phyloP scores from a whole-genome alignment of 805 yeast genomes.

The Nakazawaea pomicola region DNA sequence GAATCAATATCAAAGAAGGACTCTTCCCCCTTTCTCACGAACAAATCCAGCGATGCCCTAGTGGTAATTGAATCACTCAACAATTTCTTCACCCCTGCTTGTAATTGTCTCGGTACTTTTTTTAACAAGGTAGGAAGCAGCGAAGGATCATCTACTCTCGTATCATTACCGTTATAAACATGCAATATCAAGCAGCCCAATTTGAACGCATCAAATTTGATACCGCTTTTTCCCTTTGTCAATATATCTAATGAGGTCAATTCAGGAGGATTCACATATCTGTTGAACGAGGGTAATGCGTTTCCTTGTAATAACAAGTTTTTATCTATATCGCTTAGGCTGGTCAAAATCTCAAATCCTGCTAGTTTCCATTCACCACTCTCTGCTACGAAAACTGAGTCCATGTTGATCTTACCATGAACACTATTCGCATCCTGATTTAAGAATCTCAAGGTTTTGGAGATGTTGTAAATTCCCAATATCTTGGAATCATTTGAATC shows the following conservation, averaged over 20 bases:
- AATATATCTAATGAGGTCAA: constrained; percentile 5
- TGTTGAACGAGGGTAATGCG: constrained; percentile 21
- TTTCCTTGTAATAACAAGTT: constrained; percentile 25
- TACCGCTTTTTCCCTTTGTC: constrained; percentile 25
- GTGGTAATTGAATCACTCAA: constrained; percentile 31
- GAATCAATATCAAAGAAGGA: constrained; percentile 40
- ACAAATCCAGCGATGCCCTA: constrained; percentile 33
- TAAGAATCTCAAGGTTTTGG: constrained; percentile 50
- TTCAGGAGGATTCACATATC: constrained; percentile 41
- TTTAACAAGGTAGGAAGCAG: not conserved
- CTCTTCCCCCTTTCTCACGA: constrained; percentile 27
- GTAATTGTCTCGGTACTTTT: constrained; percentile 12
- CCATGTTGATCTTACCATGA: constrained; percentile 56
- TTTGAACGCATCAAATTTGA: constrained; percentile 59
- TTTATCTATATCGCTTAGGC: constrained; percentile 41
- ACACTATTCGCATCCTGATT: constrained; percentile 53
- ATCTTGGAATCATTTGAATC: constrained; percentile 29
- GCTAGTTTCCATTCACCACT: constrained; percentile 81
- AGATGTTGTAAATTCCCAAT: constrained; percentile 53
- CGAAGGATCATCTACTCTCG: constrained; percentile 5
- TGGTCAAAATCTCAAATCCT: constrained; percentile 69
- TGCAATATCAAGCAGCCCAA: constrained; percentile 52
- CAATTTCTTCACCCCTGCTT: constrained; percentile 31
- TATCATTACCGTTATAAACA: constrained; percentile 34
- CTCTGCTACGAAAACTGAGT: constrained; percentile 59